phyloP scores from a whole-genome alignment of 768 basidiomycete species.

The Pilatotrama ljubarskyi region DNA sequence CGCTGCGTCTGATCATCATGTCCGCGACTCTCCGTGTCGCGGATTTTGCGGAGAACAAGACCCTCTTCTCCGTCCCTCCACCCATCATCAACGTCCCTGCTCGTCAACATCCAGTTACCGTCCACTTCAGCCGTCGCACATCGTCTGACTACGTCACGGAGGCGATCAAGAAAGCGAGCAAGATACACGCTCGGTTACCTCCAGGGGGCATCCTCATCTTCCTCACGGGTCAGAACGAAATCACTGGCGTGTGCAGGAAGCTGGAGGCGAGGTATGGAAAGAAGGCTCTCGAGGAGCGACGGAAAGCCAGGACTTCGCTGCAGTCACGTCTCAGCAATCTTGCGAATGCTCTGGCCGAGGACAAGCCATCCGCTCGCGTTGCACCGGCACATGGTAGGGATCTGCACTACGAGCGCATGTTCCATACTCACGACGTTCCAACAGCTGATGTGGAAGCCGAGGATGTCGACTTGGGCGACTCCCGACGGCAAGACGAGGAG shows the following conservation, averaged over 20 bases:
- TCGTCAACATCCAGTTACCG: slow-evolving; percentile 92
- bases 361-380: slow-evolving; percentile 22
- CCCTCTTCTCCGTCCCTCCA: slow-evolving; percentile 80
- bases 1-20: slow-evolving; percentile 95
- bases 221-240: slow-evolving; percentile 96
- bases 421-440: neutral
- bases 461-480: slow-evolving; percentile 69
- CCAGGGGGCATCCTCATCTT: slow-evolving; percentile 93
- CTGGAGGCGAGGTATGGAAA: slow-evolving; percentile 76
- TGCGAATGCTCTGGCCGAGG: slow-evolving; percentile 10
- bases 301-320: slow-evolving; percentile 32
- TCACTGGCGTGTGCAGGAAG: slow-evolving; percentile 77
- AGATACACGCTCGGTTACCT: slow-evolving; percentile 91
- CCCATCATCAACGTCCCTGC: slow-evolving; percentile 88
- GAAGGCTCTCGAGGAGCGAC: slow-evolving; percentile 59
- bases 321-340: slow-evolving; percentile 15
- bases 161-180: slow-evolving; percentile 84
- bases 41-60: slow-evolving; percentile 87
- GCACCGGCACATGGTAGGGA: slow-evolving; percentile 51
- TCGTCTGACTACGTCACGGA: slow-evolving; percentile 86
- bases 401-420: neutral
- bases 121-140: slow-evolving; percentile 91
- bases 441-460: slow-evolving; percentile 78
- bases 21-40: slow-evolving; percentile 93
- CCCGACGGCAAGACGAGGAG: slow-evolving; percentile 33